A percentile compares a stretch with the other conserved stretches of the same genome.
These are phyloP conservation scores for Lomentospora prolificans DNA, from an alignment of 2,329 filamentous ascomycete species.

Conservation along the genomic window DNA sequence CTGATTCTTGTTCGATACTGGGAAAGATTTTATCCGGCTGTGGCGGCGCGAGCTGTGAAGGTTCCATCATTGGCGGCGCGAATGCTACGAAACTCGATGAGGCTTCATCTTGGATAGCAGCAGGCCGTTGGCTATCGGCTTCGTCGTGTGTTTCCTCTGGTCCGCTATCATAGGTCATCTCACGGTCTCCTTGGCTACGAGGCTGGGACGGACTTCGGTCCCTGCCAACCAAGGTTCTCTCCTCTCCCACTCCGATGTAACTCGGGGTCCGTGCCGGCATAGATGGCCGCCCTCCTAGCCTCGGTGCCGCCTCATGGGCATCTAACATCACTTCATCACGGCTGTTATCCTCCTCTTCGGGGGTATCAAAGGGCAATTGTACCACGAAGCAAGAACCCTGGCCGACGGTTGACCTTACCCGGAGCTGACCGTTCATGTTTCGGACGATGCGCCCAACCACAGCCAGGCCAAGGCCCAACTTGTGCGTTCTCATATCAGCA, in stretches of 20 bases:
- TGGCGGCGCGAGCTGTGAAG: neutral
- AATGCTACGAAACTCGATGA: neutral
- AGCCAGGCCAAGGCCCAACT: constrained; percentile 73
- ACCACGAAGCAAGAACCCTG: constrained; percentile 78
- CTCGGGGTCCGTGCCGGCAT: neutral
- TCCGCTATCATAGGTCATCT: neutral
- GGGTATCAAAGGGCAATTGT: constrained; percentile 64
- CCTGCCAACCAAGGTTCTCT: neutral
- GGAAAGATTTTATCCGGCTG: neutral
- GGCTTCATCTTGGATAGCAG: neutral
- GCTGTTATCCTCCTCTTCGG: constrained; percentile 23
- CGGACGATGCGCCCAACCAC: constrained; percentile 75
- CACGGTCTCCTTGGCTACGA: neutral
- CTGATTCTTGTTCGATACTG: neutral
- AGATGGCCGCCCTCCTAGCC: neutral
- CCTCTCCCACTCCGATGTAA: neutral
- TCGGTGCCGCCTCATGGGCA: neutral
- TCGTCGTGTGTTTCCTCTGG: neutral
- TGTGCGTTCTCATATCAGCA: constrained; percentile 26
- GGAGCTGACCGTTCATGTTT: constrained; percentile 85
- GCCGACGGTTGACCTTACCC: constrained; percentile 73
- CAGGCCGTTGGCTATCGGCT: neutral
- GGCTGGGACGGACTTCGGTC: neutral
- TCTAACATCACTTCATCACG: neutral
- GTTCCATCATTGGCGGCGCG: neutral